Evolutionary conservation across 805 yeast genomes (phyloP).

Genomic region (Candida piceae): DNA sequence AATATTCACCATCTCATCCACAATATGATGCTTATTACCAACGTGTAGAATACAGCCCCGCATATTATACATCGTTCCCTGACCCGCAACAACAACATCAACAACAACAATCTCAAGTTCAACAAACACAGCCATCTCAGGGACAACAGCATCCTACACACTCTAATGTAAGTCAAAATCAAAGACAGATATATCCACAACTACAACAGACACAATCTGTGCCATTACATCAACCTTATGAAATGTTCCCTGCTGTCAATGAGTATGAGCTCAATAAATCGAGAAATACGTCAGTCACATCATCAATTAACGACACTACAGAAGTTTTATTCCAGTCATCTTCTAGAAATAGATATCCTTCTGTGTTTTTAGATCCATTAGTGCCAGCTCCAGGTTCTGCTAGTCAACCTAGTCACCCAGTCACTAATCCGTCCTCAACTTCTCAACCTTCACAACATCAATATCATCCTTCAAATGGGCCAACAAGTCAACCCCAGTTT

Average conservation of each 20-base stretch:
- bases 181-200: background rate
- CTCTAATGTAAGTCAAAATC: too few relatives aligned
- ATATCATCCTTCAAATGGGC: too few relatives aligned
- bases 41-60: too few relatives aligned
- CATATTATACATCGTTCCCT: too few relatives aligned
- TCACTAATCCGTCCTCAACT: constrained; percentile 6
- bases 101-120: constrained; percentile 7
- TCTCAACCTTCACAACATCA: too few relatives aligned
- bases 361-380: constrained; percentile 45
- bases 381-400: constrained; percentile 34
- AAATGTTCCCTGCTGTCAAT: constrained; percentile 2
- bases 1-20: too few relatives aligned
- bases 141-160: constrained; percentile 1
- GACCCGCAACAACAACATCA: constrained; percentile 1
- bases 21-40: too few relatives aligned
- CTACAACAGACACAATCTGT: constrained; percentile 4
- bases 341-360: constrained; percentile 40
- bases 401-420: constrained; percentile 2
- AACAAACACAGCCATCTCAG: constrained; percentile 1
- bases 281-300: constrained; percentile 13
- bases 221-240: constrained; percentile 5
- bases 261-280: constrained; percentile 12
- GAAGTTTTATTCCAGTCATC: constrained; percentile 24
- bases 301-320: constrained; percentile 19
- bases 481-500: too few relatives aligned